Conservation (phyloP, 768 basidiomycete species). For the Mycena filopes region DNA sequence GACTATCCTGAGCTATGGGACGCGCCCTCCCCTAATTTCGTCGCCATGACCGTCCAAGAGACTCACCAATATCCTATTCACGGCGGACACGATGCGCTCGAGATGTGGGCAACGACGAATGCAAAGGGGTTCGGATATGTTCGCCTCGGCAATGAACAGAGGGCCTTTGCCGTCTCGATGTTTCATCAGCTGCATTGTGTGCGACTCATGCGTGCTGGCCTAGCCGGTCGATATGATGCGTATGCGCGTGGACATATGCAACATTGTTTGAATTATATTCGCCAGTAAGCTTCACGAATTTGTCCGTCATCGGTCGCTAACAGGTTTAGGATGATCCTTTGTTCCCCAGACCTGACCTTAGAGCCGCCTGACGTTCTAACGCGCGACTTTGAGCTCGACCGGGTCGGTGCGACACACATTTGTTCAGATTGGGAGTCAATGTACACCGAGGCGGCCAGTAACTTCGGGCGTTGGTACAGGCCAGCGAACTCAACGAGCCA, state of each 20-base stretch:
- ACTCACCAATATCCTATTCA: constrained; percentile 41
- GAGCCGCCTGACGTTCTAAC: constrained; percentile 34
- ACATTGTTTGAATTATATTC: constrained; percentile 37
- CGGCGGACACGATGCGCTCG: constrained; percentile 34
- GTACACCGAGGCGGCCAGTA: constrained; percentile 33
- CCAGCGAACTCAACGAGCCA: no score
- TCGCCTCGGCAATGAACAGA: constrained; percentile 42
- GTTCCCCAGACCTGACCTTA: constrained; percentile 33
- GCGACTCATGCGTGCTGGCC: constrained; percentile 33
- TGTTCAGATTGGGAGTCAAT: constrained; percentile 41
- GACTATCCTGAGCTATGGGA: constrained; percentile 43
- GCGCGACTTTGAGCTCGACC: constrained; percentile 31
- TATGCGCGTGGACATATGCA: constrained; percentile 30
- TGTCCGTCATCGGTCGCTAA: background rate
- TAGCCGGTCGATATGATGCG: constrained; percentile 26
- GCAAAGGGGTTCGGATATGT: constrained; percentile 43
- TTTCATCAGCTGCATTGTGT: constrained; percentile 50
- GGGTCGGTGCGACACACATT: constrained; percentile 36
- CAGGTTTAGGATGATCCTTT: constrained; percentile 24
- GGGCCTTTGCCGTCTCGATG: constrained; percentile 44
- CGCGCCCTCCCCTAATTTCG: constrained; percentile 25
- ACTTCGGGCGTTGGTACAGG: constrained; percentile 20
- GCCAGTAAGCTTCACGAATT: constrained; percentile 20
- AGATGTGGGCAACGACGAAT: constrained; percentile 41
- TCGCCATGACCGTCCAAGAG: constrained; percentile 42